Conservation (phyloP, 2,329 filamentous ascomycete genomes). For the Stachybotrys echinatus region DNA sequence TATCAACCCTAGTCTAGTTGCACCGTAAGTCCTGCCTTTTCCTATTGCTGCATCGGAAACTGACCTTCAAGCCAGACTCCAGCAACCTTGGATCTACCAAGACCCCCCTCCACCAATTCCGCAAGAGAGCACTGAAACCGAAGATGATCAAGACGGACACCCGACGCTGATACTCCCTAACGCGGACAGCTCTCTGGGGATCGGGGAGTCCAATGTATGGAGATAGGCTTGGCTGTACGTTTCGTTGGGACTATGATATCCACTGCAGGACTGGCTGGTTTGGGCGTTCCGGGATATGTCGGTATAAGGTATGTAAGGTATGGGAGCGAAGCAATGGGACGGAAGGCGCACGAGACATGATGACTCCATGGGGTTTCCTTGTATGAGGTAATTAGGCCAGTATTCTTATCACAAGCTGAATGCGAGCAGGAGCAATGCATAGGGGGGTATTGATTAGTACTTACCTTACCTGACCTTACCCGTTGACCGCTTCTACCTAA, state of each 20-base stretch:
- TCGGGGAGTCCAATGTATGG: slow-evolving; percentile 35
- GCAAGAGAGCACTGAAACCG: slow-evolving; percentile 14
- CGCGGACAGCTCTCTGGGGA: slow-evolving; percentile 29
- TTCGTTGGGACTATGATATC: neutral
- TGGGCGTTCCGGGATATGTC: neutral
- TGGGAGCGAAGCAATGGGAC: neutral
- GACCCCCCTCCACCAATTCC: slow-evolving; percentile 41
- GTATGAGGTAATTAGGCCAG: neutral
- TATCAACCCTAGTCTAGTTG: slow-evolving; percentile 69
- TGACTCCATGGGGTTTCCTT: neutral
- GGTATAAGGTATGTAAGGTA: neutral
- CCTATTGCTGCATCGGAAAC: neutral
- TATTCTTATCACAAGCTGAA: neutral
- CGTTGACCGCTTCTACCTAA: neutral
- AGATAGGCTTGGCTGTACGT: slow-evolving; percentile 13
- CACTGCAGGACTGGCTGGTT: neutral
- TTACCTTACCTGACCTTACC: neutral
- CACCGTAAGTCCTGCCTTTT: slow-evolving; percentile 46
- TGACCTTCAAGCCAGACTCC: slow-evolving; percentile 40
- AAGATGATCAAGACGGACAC: slow-evolving; percentile 14
- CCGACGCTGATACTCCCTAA: slow-evolving; percentile 23
- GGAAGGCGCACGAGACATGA: neutral
- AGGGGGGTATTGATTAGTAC: neutral
- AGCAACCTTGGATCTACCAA: slow-evolving; percentile 63
- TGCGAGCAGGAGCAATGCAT: neutral